Conservation (phyloP, 306 rosid species). For the Begonia masoniana region DNA sequence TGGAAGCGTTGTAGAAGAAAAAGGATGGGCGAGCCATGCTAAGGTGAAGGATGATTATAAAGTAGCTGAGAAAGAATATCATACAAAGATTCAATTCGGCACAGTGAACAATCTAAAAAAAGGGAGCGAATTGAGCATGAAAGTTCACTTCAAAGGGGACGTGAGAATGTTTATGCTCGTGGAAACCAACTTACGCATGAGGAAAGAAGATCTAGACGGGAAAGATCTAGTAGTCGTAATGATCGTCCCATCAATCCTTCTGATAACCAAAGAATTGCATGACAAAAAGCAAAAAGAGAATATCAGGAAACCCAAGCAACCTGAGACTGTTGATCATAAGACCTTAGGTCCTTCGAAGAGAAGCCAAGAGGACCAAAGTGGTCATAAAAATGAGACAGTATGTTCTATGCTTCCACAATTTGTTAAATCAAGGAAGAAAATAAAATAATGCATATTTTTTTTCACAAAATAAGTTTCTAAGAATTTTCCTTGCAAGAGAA, state of each 20-base stretch:
- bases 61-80: slow-evolving; percentile 67
- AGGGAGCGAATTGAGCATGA: slow-evolving; percentile 67
- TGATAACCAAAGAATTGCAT: slow-evolving; percentile 48
- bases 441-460: not conserved
- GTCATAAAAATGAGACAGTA: slow-evolving; percentile 69
- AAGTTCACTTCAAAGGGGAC: slow-evolving; percentile 57
- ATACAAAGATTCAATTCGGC: slow-evolving; percentile 48
- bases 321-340: slow-evolving; percentile 37
- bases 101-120: slow-evolving; percentile 61
- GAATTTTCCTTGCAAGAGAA: not conserved
- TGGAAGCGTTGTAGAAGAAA: slow-evolving; percentile 70
- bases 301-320: slow-evolving; percentile 62
- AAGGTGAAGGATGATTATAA: slow-evolving; percentile 61
- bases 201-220: slow-evolving; percentile 70
- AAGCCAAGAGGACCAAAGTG: slow-evolving; percentile 60
- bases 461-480: not conserved
- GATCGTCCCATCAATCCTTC: slow-evolving; percentile 53
- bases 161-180: slow-evolving; percentile 48
- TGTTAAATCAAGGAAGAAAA: not conserved
- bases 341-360: slow-evolving; percentile 44
- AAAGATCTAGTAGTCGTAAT: slow-evolving; percentile 61
- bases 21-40: slow-evolving; percentile 59
- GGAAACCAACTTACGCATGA: slow-evolving; percentile 51
- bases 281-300: slow-evolving; percentile 69
- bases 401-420: slow-evolving; percentile 26